Percentiles rank a stretch among this genome's conserved stretches.
These are phyloP conservation scores for Ganoderma boninense DNA, from an alignment of 1,284 basidiomycete species.

Conservation along the genomic window DNA sequence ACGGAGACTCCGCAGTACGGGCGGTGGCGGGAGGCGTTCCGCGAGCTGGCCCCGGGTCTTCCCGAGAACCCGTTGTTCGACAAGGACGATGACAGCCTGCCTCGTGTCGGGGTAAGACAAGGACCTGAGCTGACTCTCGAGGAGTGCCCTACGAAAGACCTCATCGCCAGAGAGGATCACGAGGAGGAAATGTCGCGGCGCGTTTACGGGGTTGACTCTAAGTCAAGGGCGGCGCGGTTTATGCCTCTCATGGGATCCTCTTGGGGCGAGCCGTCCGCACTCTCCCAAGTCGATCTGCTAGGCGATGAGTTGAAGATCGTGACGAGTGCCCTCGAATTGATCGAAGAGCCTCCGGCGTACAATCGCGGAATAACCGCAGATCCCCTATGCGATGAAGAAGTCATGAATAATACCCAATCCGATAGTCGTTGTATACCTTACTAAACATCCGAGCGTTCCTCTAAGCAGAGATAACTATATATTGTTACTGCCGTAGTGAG, in stretches of 20 bases:
- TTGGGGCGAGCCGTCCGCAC: conserved; percentile 1
- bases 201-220: background rate
- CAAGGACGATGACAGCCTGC: background rate
- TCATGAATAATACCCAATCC: background rate
- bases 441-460: no score
- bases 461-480: no score
- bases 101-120: background rate
- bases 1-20: background rate
- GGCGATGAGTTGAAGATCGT: background rate
- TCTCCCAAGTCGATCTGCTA: background rate
- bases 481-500: no score
- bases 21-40: background rate
- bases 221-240: background rate
- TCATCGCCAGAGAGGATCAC: background rate
- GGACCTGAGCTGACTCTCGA: background rate
- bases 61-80: background rate
- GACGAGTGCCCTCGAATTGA: background rate
- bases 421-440: background rate
- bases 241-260: background rate
- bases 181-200: background rate
- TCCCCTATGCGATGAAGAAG: background rate
- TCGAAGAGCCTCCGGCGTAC: background rate
- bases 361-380: background rate
- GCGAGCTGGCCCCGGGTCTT: background rate
- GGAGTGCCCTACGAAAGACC: background rate